Conservation (phyloP, 176 grass and related monocot species). For the Elaeis guineensis region DNA sequence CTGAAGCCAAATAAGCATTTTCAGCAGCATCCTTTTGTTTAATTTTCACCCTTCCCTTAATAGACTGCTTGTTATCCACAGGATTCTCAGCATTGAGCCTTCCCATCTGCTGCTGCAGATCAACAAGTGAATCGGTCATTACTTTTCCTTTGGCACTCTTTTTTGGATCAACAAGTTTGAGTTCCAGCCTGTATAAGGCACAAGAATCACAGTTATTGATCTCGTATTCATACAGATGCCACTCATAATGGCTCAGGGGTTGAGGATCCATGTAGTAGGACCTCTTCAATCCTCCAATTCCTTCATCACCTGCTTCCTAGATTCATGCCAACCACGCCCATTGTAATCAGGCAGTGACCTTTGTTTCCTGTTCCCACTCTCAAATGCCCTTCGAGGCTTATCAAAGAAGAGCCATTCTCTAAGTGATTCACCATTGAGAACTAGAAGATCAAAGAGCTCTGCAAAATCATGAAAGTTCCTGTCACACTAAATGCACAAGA, state of each 20-base stretch:
- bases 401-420: constrained; percentile 25
- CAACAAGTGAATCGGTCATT: constrained; percentile 12
- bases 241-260: constrained; percentile 18
- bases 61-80: constrained; percentile 8
- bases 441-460: constrained; percentile 25
- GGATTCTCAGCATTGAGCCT: constrained; percentile 17
- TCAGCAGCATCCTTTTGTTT: constrained; percentile 8
- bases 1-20: neutral
- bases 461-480: neutral
- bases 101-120: constrained; percentile 23
- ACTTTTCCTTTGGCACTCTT: constrained; percentile 8
- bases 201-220: constrained; percentile 19
- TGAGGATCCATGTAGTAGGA: constrained; percentile 29
- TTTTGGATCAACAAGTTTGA: constrained; percentile 21
- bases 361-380: constrained; percentile 24
- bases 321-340: constrained; percentile 29
- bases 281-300: constrained; percentile 21
- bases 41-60: constrained; percentile 10
- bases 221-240: constrained; percentile 24
- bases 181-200: constrained; percentile 18
- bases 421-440: constrained; percentile 15
- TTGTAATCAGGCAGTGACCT: constrained; percentile 23
- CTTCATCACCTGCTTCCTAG: constrained; percentile 25
- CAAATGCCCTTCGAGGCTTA: constrained; percentile 24
- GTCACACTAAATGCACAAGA: too few species aligned